These are phyloP conservation scores for Venturia asperata DNA, from an alignment of 2,329 filamentous ascomycete species.

Conservation along the genomic window DNA sequence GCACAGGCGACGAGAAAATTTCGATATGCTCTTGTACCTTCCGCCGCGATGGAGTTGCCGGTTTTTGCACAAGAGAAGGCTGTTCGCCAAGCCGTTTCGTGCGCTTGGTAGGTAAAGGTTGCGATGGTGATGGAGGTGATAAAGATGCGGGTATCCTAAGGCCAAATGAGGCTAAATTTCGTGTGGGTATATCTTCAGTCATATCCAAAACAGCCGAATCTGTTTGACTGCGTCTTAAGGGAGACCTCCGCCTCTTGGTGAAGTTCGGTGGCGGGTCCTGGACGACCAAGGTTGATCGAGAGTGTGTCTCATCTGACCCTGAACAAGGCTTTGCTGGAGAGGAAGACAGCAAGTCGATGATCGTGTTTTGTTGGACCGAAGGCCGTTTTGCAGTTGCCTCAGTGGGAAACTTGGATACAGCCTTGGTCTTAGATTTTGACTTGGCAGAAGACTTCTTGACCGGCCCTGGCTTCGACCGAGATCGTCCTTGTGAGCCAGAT, in stretches of 20 bases:
- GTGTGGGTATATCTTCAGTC: background rate
- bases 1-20: conserved; percentile 11
- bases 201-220: conserved; percentile 13
- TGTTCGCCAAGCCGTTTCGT: conserved; percentile 2
- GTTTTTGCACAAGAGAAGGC: background rate
- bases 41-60: background rate
- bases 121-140: conserved; percentile 14
- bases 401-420: conserved; percentile 14
- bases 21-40: conserved; percentile 3
- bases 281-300: background rate
- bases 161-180: background rate
- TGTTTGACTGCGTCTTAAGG: background rate
- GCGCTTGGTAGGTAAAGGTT: conserved; percentile 7
- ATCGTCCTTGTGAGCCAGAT: background rate
- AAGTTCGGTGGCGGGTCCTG: background rate
- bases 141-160: conserved; percentile 5
- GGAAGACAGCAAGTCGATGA: conserved; percentile 29
- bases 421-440: background rate
- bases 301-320: background rate
- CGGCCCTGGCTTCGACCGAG: background rate
- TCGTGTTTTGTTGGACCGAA: background rate
- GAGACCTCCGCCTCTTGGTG: conserved; percentile 15
- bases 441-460: conserved; percentile 11
- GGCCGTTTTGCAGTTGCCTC: background rate
- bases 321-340: conserved; percentile 23